Base-by-base conservation (phyloP, 2,329 filamentous ascomycete species). In the Diaporthe ilicicola region DNA sequence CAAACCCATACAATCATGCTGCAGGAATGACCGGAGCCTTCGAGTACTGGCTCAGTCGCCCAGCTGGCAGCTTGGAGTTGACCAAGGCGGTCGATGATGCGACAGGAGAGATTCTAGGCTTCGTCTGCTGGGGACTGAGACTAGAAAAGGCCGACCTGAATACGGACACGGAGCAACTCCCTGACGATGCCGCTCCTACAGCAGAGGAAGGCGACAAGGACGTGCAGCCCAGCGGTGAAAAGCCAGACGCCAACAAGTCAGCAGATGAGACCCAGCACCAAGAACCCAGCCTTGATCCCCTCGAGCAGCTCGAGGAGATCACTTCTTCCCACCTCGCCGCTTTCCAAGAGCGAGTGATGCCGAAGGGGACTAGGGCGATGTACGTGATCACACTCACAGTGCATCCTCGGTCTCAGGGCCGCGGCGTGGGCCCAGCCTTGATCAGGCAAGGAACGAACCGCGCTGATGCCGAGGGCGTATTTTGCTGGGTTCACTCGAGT, bases 401-500 rank as follows among this genome's bases (percentile, higher is more conserved):
- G 3, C 74, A 76, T 17, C 76, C 76, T n/a, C 74, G 76, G 2
- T 75, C 70, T 27, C 79, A 82, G 71, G 73, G 77, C 5, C 75
- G 72, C 12, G 81, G 81, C 6, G 74, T 83, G 6, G 82, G 80
- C 5, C 74, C 74, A 0, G 76, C 73, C 22, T 61, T 84, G 51
- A 77, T 83, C 73, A 72, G 70, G 13, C 80, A 77, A 70, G 82
- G 81, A 8, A 79, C 77, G 5, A 61, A 73, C 15, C 73, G 76
- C 7, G 78, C 78, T 61, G 79, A 81, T 55, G 65, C 74, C 7
- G 66, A 75, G 37, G 72, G 74, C 3, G 76, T 76, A 10, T 78
- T 81, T 51, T 76, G 76, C 42, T 81, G 80, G 80, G 80, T 80
- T 56, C 79, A 81, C 70, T 78, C 80, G 19, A 81, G 79, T 8